Evolutionary conservation across 257 asterid species (phyloP).

Genomic region (Catharanthus roseus): DNA sequence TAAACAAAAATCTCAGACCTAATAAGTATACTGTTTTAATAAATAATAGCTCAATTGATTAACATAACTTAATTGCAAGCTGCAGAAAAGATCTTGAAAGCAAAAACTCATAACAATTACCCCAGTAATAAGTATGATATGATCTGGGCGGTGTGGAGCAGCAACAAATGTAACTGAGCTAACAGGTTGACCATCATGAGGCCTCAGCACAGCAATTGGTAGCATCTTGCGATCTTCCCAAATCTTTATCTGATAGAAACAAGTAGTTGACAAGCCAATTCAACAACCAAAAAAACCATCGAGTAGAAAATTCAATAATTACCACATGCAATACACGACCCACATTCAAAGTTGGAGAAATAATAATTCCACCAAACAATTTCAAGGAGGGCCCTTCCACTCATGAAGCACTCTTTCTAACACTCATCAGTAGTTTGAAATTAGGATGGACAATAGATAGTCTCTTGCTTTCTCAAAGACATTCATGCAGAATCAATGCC

Average conservation of each 20-base stretch:
- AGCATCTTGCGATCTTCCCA: slow-evolving; percentile 86
- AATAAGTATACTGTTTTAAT: neutral
- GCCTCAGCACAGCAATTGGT: slow-evolving; percentile 89
- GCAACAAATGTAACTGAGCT: slow-evolving; percentile 90
- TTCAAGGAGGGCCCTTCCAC: neutral
- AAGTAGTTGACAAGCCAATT: neutral
- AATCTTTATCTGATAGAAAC: slow-evolving; percentile 67
- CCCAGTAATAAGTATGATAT: slow-evolving; percentile 95
- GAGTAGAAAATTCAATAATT: neutral
- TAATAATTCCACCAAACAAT: neutral
- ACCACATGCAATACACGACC: neutral
- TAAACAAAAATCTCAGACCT: neutral
- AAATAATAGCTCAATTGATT: neutral
- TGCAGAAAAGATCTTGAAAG: neutral
- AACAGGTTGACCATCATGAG: slow-evolving; percentile 94
- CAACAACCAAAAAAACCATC: neutral
- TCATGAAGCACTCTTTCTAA: neutral
- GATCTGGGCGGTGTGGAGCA: slow-evolving; percentile 85
- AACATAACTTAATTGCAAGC: neutral
- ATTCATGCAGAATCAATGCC: neutral
- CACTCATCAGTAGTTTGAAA: neutral
- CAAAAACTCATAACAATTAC: slow-evolving; percentile 29
- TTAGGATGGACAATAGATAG: neutral
- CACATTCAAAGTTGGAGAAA: neutral
- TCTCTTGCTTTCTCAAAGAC: neutral